Conservation (phyloP, 768 basidiomycete species). For the Leccinum boreale region DNA sequence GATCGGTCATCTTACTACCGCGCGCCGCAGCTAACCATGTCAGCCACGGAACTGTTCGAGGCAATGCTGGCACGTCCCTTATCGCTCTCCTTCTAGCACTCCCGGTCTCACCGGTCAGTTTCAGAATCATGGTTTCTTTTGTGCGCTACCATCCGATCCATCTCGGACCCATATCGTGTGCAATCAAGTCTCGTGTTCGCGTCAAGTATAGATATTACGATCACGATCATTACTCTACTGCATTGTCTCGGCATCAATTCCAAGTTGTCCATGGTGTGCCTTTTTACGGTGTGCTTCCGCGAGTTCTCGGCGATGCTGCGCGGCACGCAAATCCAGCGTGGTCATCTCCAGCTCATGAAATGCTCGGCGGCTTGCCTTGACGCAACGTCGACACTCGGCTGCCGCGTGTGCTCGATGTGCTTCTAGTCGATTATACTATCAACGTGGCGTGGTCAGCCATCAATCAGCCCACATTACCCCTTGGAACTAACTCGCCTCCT, state of each 20-base stretch:
- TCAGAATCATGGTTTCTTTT: slow-evolving; percentile 44
- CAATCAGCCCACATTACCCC: background rate
- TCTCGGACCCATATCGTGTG: slow-evolving; percentile 65
- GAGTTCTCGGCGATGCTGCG: slow-evolving; percentile 54
- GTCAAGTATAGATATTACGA: slow-evolving; percentile 21
- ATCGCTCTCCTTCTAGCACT: background rate
- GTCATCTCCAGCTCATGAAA: slow-evolving; percentile 61
- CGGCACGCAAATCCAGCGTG: slow-evolving; percentile 55
- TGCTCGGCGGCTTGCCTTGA: slow-evolving; percentile 45
- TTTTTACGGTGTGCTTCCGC: slow-evolving; percentile 59
- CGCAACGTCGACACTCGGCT: slow-evolving; percentile 38
- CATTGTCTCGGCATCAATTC: slow-evolving; percentile 45
- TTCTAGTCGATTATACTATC: slow-evolving; percentile 34
- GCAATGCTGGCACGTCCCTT: slow-evolving; percentile 61
- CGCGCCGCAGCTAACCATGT: slow-evolving; percentile 52
- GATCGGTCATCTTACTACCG: slow-evolving; percentile 13
- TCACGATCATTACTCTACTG: slow-evolving; percentile 20
- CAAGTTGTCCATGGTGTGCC: slow-evolving; percentile 59
- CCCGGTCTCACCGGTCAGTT: slow-evolving; percentile 8
- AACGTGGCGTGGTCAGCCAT: background rate
- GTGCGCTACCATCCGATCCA: slow-evolving; percentile 65
- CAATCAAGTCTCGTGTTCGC: slow-evolving; percentile 52
- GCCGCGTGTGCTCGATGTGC: slow-evolving; percentile 38
- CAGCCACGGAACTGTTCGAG: slow-evolving; percentile 58
- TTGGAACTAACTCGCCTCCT: slow-evolving; percentile 22